Base-by-base conservation (phyloP, 1,284 basidiomycete species). In the Sphaerobolus stellatus region DNA sequence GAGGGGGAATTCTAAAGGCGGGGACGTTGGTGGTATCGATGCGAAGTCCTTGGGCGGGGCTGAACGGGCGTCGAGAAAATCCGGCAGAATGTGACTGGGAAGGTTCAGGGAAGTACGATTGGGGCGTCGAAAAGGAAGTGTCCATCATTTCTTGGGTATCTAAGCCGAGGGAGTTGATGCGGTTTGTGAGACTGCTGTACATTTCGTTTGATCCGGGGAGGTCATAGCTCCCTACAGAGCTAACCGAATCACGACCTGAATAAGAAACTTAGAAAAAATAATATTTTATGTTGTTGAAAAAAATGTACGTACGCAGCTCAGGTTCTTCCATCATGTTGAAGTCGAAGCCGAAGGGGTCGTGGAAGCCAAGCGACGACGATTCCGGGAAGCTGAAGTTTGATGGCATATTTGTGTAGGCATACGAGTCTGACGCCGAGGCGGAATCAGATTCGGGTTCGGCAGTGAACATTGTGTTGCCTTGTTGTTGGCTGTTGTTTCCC, bases 191-290 rank as follows among this genome's bases (percentile, higher is more conserved):
- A n/a, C n/a, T n/a, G n/a, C n/a, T n/a, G n/a, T n/a, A n/a, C n/a
- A n/a, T n/a, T n/a, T n/a, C n/a, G n/a, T n/a, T n/a, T n/a, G n/a
- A n/a, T 9, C 38, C 52, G 27, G 34, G 20, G 14, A 53, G 33
- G 3, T 53, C 31, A 36, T 34, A 53, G 18, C 43, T 30, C 14
- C 24, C 43, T 18, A 41, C 38, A 11, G 52, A 48, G 24, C 18
- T 33, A 31, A 48, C 25, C 16, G 52, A 53, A 34, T 53, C 52
- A 29, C 52, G 52, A 48, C 52, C 52, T 53, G 22, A 24, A 43
- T 11, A 43, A 43, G 28, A 43, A 14, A 4, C 13, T 24, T 2
- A 18, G 13, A 34, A n/a, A 33, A 18, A 53, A 5, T 25, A 48
- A 43, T 8, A 48, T 20, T 30, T 13, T 25, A 14, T 20, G 16